Base-by-base conservation (phyloP, 768 basidiomycete genomes). In the Cantharellus cinnabarinus region DNA sequence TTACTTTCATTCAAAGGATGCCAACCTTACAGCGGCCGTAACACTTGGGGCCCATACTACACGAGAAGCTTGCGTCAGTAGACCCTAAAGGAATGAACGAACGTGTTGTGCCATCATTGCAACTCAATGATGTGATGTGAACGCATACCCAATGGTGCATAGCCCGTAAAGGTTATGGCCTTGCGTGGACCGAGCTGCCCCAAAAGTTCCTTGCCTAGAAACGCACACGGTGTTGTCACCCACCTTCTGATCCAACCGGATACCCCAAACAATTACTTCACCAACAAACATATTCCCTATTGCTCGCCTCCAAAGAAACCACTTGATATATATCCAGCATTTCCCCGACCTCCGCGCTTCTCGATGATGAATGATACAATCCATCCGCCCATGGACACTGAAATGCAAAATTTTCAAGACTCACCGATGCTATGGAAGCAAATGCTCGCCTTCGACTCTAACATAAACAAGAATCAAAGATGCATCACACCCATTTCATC, bases 391-490 rank as follows among this genome's bases (percentile, higher is more conserved):
- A 54, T 54, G 10, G 52, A 7, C 52, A 54, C 35, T 54, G 20
- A 29, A 54, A 14, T 10, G 52, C 38, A 37, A 37, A 37, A 29
- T 29, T 10, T 10, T 10, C 52, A 54, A 10, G 10, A 37, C 35
- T 10, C 52, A 10, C 20, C 20, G 20, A 29, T 29, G 20, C 20
- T 29, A 29, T 29, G 20, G 20, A 29, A 10, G 7, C 35, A 54
- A 10, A 7, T 14, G 7, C 63, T 0, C 20, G 83, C 81, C 63
- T 84, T 37, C 83, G 2, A 81, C 76, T 5, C 83, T 83, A 34
- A 84, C 80, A 63, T 84, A 84, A 0, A 83, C 74, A 5, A 83
- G 70, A 57, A 77, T 74, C 64, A 81, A 85, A 62, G 80, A 69
- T 0, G 80, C 79, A 68, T 62, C 84, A 81, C 1, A 84, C 80